A percentile compares a stretch with the other conserved stretches of the same genome.
These are phyloP conservation scores for Lachnellula cervina DNA, from an alignment of 2,329 filamentous ascomycete genomes.

Conservation along the genomic window DNA sequence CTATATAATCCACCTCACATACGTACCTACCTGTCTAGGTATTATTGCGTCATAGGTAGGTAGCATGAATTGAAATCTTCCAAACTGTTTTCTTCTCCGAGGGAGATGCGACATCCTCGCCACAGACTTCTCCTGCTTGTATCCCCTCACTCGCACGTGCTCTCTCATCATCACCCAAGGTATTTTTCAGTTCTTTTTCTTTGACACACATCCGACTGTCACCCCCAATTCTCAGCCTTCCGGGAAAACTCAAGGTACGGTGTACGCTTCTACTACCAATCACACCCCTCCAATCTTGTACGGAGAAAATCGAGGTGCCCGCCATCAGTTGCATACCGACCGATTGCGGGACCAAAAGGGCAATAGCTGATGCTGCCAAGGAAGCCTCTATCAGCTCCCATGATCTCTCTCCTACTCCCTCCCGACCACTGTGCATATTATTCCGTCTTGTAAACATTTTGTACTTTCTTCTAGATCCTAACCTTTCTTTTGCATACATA, in stretches of 20 bases:
- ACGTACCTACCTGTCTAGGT: too few relatives aligned
- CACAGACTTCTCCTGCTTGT: not conserved
- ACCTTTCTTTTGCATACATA: slow-evolving; percentile 7
- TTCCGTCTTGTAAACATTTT: slow-evolving; percentile 6
- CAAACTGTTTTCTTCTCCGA: too few relatives aligned
- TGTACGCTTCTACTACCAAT: not conserved
- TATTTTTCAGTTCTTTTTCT: not conserved
- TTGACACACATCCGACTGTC: slow-evolving; percentile 18
- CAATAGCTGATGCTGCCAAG: slow-evolving; percentile 11
- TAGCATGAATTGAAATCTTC: too few relatives aligned
- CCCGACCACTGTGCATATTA: slow-evolving; percentile 1
- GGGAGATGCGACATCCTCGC: too few relatives aligned
- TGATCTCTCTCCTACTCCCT: slow-evolving; percentile 12
- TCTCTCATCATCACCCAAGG: not conserved
- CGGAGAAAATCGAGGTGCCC: not conserved
- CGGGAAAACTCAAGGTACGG: not conserved
- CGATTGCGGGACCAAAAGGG: slow-evolving; percentile 7
- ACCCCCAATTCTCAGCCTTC: not conserved
- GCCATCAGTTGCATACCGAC: not conserved
- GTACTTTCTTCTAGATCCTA: slow-evolving; percentile 2
- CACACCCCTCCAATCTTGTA: slow-evolving; percentile 4
- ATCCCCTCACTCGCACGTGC: not conserved
- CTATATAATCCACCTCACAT: not conserved
- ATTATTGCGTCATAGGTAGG: not conserved
- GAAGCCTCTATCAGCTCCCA: slow-evolving; percentile 14